Evolutionary conservation across 805 yeast species (phyloP).

Genomic region (Saturnispora mendoncae): DNA sequence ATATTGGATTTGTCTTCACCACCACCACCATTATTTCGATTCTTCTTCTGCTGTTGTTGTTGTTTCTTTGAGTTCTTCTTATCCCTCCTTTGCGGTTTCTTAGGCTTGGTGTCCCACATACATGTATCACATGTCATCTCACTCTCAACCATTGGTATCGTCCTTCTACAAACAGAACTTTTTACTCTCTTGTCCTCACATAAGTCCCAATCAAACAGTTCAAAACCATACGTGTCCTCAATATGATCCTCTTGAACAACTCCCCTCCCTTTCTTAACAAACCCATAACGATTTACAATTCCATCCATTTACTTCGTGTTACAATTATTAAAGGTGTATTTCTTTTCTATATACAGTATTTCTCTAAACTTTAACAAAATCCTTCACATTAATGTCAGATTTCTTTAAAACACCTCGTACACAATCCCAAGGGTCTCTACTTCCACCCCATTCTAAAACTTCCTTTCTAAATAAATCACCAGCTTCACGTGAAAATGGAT

Average conservation of each 20-base stretch:
- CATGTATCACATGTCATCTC: slow-evolving; percentile 6
- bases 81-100: slow-evolving; percentile 3
- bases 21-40: no score
- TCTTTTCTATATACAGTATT: no score
- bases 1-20: no score
- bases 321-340: no score
- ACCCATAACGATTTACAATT: slow-evolving; percentile 5
- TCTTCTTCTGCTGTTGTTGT: neutral
- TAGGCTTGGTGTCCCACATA: slow-evolving; percentile 7
- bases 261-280: slow-evolving; percentile 4
- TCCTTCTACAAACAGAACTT: neutral
- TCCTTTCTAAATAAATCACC: slow-evolving; percentile 67
- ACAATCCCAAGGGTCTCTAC: slow-evolving; percentile 81
- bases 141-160: slow-evolving; percentile 6
- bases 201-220: slow-evolving; percentile 5
- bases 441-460: slow-evolving; percentile 89
- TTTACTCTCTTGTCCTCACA: neutral
- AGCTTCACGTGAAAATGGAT: slow-evolving; percentile 63
- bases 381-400: slow-evolving; percentile 4
- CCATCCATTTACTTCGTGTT: slow-evolving; percentile 1
- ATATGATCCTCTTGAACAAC: neutral
- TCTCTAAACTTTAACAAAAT: slow-evolving; percentile 6
- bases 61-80: neutral
- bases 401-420: slow-evolving; percentile 61
- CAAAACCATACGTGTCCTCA: slow-evolving; percentile 12